phyloP scores from a whole-genome alignment of 2,329 filamentous ascomycete genomes.

The Raffaelea arxii region DNA sequence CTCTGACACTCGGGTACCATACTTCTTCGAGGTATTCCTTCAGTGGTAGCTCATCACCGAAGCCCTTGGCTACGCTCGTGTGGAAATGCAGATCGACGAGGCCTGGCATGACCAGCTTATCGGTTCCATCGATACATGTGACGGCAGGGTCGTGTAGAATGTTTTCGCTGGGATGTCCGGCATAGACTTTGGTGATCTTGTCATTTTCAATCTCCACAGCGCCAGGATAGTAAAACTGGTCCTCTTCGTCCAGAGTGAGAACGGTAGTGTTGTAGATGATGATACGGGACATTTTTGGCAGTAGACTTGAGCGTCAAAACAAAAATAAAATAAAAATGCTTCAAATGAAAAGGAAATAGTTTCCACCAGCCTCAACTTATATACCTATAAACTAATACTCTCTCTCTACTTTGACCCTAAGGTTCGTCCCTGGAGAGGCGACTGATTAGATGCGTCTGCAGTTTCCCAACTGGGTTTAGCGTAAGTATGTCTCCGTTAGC shows the following conservation, averaged over 20 bases:
- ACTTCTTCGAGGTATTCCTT: constrained; percentile 4
- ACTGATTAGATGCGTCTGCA: too few relatives aligned
- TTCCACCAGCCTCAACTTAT: too few relatives aligned
- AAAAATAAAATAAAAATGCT: too few relatives aligned
- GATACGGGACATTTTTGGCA: constrained; percentile 1
- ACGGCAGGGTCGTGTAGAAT: not conserved
- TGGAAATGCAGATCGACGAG: constrained; percentile 6
- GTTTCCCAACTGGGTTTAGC: too few relatives aligned
- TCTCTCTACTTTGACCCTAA: too few relatives aligned
- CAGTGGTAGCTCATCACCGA: constrained; percentile 2
- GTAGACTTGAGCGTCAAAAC: too few relatives aligned
- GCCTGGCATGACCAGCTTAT: constrained; percentile 5
- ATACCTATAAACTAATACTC: too few relatives aligned
- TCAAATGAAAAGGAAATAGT: too few relatives aligned
- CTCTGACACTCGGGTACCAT: constrained; percentile 3
- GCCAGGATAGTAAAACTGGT: constrained; percentile 2
- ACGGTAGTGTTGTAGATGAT: constrained; percentile 4
- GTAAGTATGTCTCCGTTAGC: too few relatives aligned
- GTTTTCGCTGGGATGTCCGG: not conserved
- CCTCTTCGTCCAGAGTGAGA: constrained; percentile 3
- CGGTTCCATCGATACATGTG: constrained; percentile 1
- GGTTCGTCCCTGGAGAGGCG: too few relatives aligned
- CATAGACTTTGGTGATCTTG: constrained; percentile 3
- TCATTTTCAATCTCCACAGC: constrained; percentile 2
- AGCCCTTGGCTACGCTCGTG: constrained; percentile 4